Evolutionary conservation across 2,329 filamentous ascomycete species (phyloP).

Genomic region (Penicillium sp.): DNA sequence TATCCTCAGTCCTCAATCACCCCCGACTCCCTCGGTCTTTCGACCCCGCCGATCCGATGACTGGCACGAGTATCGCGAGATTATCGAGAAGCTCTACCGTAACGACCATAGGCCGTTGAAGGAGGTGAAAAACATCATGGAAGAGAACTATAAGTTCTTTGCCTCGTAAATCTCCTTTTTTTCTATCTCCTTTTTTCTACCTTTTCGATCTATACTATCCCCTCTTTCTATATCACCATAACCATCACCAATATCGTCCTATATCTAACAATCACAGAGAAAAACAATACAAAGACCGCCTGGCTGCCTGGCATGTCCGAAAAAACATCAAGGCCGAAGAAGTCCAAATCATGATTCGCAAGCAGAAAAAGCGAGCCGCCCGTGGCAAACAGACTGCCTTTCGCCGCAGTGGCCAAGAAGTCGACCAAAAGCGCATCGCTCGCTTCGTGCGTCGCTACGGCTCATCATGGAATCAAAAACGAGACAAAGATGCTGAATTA

Average conservation of each 20-base stretch:
- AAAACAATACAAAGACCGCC: constrained; percentile 39
- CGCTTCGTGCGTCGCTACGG: constrained; percentile 33
- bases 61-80: constrained; percentile 34
- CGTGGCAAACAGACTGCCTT: constrained; percentile 37
- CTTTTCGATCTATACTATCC: too few species aligned
- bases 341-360: constrained; percentile 36
- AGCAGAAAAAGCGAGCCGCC: constrained; percentile 36
- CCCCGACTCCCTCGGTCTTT: constrained; percentile 18
- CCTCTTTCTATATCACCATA: background rate
- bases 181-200: background rate
- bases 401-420: constrained; percentile 31
- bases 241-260: background rate
- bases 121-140: constrained; percentile 37
- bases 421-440: constrained; percentile 33
- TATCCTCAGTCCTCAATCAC: constrained; percentile 15
- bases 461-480: constrained; percentile 24
- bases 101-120: constrained; percentile 33
- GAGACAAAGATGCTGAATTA: constrained; percentile 16
- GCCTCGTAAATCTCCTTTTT: constrained; percentile 29
- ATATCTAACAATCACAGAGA: constrained; percentile 23
- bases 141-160: constrained; percentile 33
- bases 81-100: constrained; percentile 35
- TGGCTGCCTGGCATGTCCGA: constrained; percentile 35
- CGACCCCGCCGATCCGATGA: constrained; percentile 36
- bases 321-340: constrained; percentile 39